Conservation (phyloP, 1,139 yeast genomes). For the Protomyces inouyei region DNA sequence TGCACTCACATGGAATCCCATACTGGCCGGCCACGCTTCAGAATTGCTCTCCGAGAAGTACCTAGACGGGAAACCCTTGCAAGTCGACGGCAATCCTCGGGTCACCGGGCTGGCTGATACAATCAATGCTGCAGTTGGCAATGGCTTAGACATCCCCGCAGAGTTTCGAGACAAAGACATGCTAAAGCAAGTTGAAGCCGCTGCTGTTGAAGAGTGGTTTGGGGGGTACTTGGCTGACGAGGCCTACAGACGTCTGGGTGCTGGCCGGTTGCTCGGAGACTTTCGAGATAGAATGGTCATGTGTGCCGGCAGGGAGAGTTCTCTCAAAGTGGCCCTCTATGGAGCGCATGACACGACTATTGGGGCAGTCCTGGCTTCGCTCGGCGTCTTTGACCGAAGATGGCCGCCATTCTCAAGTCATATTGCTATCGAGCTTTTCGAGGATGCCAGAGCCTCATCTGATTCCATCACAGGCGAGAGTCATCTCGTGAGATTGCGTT, state of each 20-base stretch:
- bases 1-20: conserved; percentile 33
- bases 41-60: conserved; percentile 29
- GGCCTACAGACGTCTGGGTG: conserved; percentile 29
- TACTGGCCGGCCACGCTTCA: conserved; percentile 32
- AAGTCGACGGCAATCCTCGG: conserved; percentile 34
- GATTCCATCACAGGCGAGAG: conserved; percentile 5
- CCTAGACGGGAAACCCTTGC: conserved; percentile 29
- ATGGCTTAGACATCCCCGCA: conserved; percentile 30
- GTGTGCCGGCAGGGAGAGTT: conserved; percentile 18
- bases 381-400: conserved; percentile 32
- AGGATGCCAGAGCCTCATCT: conserved; percentile 9
- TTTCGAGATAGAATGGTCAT: conserved; percentile 22
- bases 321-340: conserved; percentile 32
- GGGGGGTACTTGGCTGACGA: conserved; percentile 32
- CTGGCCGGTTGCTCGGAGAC: conserved; percentile 29
- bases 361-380: conserved; percentile 33
- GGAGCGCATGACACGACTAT: conserved; percentile 35
- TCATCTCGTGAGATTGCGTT: conserved; percentile 32
- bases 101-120: conserved; percentile 34
- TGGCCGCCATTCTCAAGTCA: conserved; percentile 35
- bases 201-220: conserved; percentile 34
- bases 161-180: conserved; percentile 31
- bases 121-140: conserved; percentile 33
- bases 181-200: conserved; percentile 27
- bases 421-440: conserved; percentile 32